These are phyloP conservation scores for Fomitopsis serialis DNA, from an alignment of 768 basidiomycete genomes.

Conservation along the genomic window DNA sequence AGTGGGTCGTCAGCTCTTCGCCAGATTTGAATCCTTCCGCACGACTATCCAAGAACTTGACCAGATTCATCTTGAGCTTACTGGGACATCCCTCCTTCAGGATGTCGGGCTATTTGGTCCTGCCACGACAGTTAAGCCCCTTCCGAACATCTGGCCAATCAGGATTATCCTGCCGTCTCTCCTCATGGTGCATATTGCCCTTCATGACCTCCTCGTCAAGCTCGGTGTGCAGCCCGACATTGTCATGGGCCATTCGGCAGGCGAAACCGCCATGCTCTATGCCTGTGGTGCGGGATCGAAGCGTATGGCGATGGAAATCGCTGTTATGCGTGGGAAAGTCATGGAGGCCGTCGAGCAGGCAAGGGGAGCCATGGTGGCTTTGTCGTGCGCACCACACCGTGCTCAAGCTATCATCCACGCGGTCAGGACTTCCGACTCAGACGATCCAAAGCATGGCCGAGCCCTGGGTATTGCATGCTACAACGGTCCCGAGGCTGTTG, in stretches of 20 bases:
- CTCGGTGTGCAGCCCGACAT: conserved; percentile 33
- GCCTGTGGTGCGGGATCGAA: conserved; percentile 37
- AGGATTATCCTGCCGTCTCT: conserved; percentile 35
- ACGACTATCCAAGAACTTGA: conserved; percentile 35
- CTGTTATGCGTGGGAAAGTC: conserved; percentile 37
- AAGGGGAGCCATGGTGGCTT: conserved; percentile 39
- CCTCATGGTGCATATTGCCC: conserved; percentile 42
- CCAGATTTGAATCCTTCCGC: conserved; percentile 30
- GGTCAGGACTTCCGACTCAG: conserved; percentile 5
- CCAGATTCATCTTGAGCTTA: conserved; percentile 21
- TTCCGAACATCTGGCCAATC: conserved; percentile 25
- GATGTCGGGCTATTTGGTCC: conserved; percentile 32
- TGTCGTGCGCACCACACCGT: conserved; percentile 27
- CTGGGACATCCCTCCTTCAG: conserved; percentile 33
- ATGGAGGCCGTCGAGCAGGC: conserved; percentile 27
- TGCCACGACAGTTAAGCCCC: not conserved
- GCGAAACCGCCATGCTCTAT: conserved; percentile 40
- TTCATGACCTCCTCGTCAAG: conserved; percentile 33
- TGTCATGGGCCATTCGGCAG: conserved; percentile 44
- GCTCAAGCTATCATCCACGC: conserved; percentile 23
- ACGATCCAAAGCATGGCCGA: no score
- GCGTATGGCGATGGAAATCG: conserved; percentile 37
- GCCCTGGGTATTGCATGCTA: conserved; percentile 35
- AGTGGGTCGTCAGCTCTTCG: conserved; percentile 37
- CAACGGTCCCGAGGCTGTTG: conserved; percentile 33